Conservation (phyloP, 768 basidiomycete species). For the Clitopilus passeckerianus region DNA sequence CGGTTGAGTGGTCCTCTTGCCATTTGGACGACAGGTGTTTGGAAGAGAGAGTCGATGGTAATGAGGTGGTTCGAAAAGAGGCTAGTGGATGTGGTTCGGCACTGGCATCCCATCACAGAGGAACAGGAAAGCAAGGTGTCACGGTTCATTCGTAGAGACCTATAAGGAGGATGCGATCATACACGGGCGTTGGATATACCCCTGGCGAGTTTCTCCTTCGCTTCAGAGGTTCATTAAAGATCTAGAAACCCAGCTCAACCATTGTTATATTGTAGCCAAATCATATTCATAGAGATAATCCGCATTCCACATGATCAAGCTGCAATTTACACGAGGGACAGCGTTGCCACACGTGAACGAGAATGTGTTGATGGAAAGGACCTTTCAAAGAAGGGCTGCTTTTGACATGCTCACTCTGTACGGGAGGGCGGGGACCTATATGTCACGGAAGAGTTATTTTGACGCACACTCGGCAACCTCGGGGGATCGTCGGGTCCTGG, state of each 20-base stretch:
- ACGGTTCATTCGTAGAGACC: conserved; percentile 25
- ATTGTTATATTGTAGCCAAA: not conserved
- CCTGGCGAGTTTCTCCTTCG: not conserved
- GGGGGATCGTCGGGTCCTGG: not conserved
- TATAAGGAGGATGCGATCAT: conserved; percentile 2
- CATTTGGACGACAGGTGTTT: conserved; percentile 68
- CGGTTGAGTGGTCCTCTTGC: conserved; percentile 46
- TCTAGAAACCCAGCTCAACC: not conserved
- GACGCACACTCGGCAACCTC: not conserved
- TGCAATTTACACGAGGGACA: too few species aligned
- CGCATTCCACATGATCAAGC: not conserved
- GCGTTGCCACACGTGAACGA: too few species aligned
- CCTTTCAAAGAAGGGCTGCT: too few species aligned
- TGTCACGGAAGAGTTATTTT: not conserved
- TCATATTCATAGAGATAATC: not conserved
- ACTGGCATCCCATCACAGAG: conserved; percentile 28
- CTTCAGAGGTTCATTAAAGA: not conserved
- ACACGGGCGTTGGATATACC: not conserved
- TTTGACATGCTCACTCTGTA: too few species aligned
- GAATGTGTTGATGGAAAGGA: too few species aligned
- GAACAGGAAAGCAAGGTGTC: conserved; percentile 15
- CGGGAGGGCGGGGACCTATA: not conserved
- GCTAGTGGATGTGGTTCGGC: conserved; percentile 41
- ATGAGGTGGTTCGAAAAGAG: conserved; percentile 58
- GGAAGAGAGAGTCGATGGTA: conserved; percentile 57